phyloP scores from a whole-genome alignment of 306 rosid genomes.

The Acacia acuminata region DNA sequence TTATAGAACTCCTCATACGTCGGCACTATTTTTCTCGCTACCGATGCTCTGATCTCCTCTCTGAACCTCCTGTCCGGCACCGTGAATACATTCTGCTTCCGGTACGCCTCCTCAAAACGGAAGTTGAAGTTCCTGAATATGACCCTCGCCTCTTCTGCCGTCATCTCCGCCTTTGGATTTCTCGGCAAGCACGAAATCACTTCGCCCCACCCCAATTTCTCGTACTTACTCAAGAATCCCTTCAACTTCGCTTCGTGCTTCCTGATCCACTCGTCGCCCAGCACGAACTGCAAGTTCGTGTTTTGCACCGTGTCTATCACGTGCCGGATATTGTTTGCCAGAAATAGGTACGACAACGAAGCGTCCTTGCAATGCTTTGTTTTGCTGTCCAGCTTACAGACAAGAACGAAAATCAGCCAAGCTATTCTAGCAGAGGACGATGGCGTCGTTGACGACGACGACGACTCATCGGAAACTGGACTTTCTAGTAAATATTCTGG shows the following conservation, averaged over 20 bases:
- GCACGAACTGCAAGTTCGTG: conserved; percentile 58
- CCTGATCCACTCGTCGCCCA: conserved; percentile 64
- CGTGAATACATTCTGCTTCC: conserved; percentile 47
- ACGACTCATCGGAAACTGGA: conserved; percentile 32
- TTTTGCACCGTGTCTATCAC: conserved; percentile 45
- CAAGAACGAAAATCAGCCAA: conserved; percentile 62
- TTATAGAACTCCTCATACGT: conserved; percentile 52
- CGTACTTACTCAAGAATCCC: conserved; percentile 47
- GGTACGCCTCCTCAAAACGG: conserved; percentile 47
- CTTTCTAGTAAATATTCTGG: conserved; percentile 43
- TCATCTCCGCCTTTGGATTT: conserved; percentile 37
- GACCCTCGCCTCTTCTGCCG: conserved; percentile 46
- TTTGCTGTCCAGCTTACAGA: conserved; percentile 67
- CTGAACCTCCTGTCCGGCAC: conserved; percentile 49
- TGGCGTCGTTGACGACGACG: conserved; percentile 11
- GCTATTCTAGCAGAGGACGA: conserved; percentile 39
- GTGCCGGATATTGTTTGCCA: conserved; percentile 62
- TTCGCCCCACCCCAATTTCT: conserved; percentile 57
- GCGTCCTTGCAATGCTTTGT: conserved; percentile 59
- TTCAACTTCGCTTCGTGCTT: conserved; percentile 52
- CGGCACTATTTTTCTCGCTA: conserved; percentile 42
- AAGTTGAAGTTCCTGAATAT: conserved; percentile 56
- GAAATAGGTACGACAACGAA: conserved; percentile 57
- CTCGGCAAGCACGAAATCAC: conserved; percentile 56
- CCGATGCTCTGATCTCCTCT: conserved; percentile 51